Conservation (phyloP, 78 protist genomes). For the Ministeria vibrans region DNA sequence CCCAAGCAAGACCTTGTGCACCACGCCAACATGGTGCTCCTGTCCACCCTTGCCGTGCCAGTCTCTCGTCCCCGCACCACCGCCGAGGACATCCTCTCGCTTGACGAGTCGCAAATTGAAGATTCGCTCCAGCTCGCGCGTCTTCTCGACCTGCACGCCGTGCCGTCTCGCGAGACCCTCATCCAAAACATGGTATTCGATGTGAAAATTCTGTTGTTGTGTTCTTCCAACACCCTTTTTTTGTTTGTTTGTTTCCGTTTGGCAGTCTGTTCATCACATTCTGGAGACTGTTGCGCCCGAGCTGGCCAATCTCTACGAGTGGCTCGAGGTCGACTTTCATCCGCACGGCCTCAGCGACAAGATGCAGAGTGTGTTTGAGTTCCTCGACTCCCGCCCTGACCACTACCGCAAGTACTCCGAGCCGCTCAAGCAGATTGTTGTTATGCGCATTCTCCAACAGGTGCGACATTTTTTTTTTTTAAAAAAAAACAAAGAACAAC, state of each 20-base stretch:
- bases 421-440: slow-evolving; percentile 7
- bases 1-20: neutral
- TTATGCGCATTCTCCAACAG: slow-evolving; percentile 22
- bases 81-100: neutral
- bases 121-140: neutral
- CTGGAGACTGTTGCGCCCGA: neutral
- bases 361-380: neutral
- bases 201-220: too few species aligned
- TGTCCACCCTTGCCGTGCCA: slow-evolving; percentile 6
- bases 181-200: neutral
- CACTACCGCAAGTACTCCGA: neutral
- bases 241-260: too few species aligned
- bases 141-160: neutral
- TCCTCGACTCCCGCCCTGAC: neutral
- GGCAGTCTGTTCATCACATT: neutral
- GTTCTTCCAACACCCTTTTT: neutral
- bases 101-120: neutral
- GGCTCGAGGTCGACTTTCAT: slow-evolving; percentile 21
- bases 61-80: neutral
- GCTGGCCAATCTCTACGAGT: slow-evolving; percentile 1
- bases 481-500: too few species aligned
- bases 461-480: too few species aligned
- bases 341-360: slow-evolving; percentile 5
- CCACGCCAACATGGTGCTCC: slow-evolving; percentile 1
- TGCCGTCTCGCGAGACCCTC: slow-evolving; percentile 8